A percentile compares a stretch with the other conserved stretches of the same genome.
Conservation (phyloP, 352 stramenopile genomes). For the Globisporangium camurandrum region DNA sequence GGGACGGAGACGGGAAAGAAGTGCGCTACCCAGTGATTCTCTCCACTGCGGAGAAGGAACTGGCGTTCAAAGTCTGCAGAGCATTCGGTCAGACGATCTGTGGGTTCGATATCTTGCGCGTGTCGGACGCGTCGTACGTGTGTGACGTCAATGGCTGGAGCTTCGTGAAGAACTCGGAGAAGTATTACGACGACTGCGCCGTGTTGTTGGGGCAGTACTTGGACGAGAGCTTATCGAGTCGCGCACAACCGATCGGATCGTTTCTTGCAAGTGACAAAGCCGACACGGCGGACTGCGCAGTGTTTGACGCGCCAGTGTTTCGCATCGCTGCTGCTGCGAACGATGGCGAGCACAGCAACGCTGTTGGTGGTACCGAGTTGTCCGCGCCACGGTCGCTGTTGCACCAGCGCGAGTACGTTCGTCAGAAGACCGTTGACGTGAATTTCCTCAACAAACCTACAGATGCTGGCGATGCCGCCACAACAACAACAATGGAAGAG, state of each 20-base stretch:
- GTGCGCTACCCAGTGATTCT: slow-evolving; percentile 99
- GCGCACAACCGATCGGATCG: too few relatives aligned
- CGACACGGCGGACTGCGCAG: slow-evolving; percentile 38
- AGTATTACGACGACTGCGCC: slow-evolving; percentile 99
- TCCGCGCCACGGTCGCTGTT: slow-evolving; percentile 43
- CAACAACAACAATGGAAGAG: slow-evolving; percentile 86
- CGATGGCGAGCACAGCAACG: too few relatives aligned
- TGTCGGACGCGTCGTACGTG: slow-evolving; percentile 91
- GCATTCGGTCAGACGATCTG: slow-evolving; percentile 93
- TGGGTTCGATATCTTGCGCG: slow-evolving; percentile 98
- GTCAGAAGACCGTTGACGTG: neutral
- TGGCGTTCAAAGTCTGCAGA: slow-evolving; percentile 87
- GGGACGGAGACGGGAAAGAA: slow-evolving; percentile 97
- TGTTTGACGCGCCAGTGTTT: slow-evolving; percentile 60
- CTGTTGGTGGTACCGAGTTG: slow-evolving; percentile 38
- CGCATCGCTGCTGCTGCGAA: slow-evolving; percentile 39
- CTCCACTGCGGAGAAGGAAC: slow-evolving; percentile 97
- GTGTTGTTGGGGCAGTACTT: slow-evolving; percentile 88
- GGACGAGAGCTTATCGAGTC: slow-evolving; percentile 39
- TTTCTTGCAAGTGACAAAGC: too few relatives aligned
- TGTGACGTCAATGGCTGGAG: slow-evolving; percentile 99
- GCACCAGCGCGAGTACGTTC: slow-evolving; percentile 5
- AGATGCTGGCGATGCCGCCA: slow-evolving; percentile 13
- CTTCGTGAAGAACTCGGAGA: slow-evolving; percentile 99
- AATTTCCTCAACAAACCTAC: neutral